phyloP scores from a whole-genome alignment of 2,329 filamentous ascomycete genomes.

The Talaromyces sp. region DNA sequence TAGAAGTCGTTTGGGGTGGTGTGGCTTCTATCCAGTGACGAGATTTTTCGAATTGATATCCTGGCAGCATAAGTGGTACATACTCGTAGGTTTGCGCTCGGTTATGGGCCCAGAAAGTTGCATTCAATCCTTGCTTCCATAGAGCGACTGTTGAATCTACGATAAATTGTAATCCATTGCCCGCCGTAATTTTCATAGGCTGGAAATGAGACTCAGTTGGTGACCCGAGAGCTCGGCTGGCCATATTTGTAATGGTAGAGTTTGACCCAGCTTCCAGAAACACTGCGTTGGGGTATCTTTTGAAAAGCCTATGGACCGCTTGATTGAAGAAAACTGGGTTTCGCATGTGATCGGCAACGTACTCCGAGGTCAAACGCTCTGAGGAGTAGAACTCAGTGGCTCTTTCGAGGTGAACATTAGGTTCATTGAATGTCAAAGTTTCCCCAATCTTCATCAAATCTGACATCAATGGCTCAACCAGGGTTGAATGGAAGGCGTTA shows the following conservation, averaged over 20 bases:
- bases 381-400: slow-evolving; percentile 11
- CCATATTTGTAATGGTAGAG: slow-evolving; percentile 30
- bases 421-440: slow-evolving; percentile 25
- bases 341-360: slow-evolving; percentile 34
- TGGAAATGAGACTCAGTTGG: slow-evolving; percentile 9
- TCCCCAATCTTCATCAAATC: slow-evolving; percentile 21
- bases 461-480: slow-evolving; percentile 32
- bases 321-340: slow-evolving; percentile 43
- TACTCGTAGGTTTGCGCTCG: slow-evolving; percentile 16
- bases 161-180: slow-evolving; percentile 2
- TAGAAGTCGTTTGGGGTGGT: neutral
- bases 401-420: slow-evolving; percentile 34
- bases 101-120: slow-evolving; percentile 25
- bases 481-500: slow-evolving; percentile 43
- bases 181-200: slow-evolving; percentile 9
- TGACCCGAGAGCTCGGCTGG: slow-evolving; percentile 18
- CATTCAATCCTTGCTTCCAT: slow-evolving; percentile 22
- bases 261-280: slow-evolving; percentile 42
- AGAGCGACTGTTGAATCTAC: slow-evolving; percentile 13
- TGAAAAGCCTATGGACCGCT: slow-evolving; percentile 33
- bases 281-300: slow-evolving; percentile 20
- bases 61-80: slow-evolving; percentile 20
- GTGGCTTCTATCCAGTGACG: slow-evolving; percentile 24
- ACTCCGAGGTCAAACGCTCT: slow-evolving; percentile 1
- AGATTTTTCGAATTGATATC: slow-evolving; percentile 31